Conservation (phyloP, 2,329 filamentous ascomycete species). For the Drechslerella dactyloides region DNA sequence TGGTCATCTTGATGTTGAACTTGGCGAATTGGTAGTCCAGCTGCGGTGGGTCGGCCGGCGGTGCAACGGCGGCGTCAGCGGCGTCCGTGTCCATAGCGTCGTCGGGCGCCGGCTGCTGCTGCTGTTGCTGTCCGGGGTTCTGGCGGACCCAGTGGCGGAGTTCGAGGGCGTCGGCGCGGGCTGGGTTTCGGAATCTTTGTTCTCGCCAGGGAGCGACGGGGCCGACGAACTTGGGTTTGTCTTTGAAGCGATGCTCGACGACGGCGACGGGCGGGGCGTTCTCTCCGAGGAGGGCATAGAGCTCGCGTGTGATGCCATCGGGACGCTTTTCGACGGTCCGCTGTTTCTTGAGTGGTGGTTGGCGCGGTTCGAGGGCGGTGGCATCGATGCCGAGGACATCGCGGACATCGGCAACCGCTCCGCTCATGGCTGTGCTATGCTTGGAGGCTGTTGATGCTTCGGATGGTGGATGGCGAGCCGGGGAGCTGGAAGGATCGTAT, state of each 20-base stretch:
- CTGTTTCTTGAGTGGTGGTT: constrained; percentile 54
- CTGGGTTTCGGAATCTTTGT: constrained; percentile 73
- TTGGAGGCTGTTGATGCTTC: background rate
- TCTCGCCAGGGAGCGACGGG: constrained; percentile 54
- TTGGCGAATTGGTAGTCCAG: constrained; percentile 73
- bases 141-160: constrained; percentile 82
- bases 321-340: constrained; percentile 56
- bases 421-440: constrained; percentile 50
- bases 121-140: constrained; percentile 52
- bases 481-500: too few relatives aligned
- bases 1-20: constrained; percentile 80
- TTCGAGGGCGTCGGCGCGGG: constrained; percentile 73
- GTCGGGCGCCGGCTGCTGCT: too few relatives aligned
- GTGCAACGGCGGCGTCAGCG: constrained; percentile 54
- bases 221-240: constrained; percentile 54
- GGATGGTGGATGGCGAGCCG: too few relatives aligned
- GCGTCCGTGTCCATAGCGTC: too few relatives aligned
- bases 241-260: constrained; percentile 55
- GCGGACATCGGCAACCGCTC: constrained; percentile 54
- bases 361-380: constrained; percentile 50
- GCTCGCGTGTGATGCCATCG: constrained; percentile 56
- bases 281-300: constrained; percentile 55
- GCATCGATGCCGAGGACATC: constrained; percentile 55
- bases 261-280: constrained; percentile 55
- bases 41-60: constrained; percentile 56